Evolutionary conservation across 2,329 filamentous ascomycete genomes (phyloP), one percentile per base, ranked within the genome.

Genomic region (Beauveria scarabaeidicola): DNA sequence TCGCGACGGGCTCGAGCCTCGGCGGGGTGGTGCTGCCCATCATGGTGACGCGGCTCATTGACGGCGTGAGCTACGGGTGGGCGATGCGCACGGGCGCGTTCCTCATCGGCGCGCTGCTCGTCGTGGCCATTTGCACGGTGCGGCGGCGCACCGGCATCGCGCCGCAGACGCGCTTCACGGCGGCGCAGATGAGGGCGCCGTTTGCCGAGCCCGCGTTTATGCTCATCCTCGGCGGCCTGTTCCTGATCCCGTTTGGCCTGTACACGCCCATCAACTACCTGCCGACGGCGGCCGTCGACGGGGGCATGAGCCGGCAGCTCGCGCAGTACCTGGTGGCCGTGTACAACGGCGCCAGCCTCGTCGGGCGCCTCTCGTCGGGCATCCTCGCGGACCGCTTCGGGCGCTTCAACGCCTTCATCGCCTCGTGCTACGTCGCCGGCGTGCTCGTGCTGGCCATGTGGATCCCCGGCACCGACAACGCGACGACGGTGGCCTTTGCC

Each of bases 391-490:
- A 70, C 52, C 65, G 52, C 23, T 47, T 67, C 41, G 69, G 68
- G 3, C 61, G 58, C 50, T 70, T 67, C 66, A 70, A 70, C 61
- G 64, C 68, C 62, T 68, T 68, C 57, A 76, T 78, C 52, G 68
- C 78, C 17, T 72, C 79, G 59, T 74, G 74, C 29, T 69, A 70
- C 29, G 58, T 76, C 52, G 72, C 78, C n/a, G 64, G 64, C 17
- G 62, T 69, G 40, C 60, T 69, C 13, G 62, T 68, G 23, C 62
- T 72, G 19, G 67, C 63, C 47, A 63, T 83, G 27, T 72, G 70
- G 70, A 61, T 72, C 3, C 66, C 68, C 5, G 72, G 63, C 17
- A 54, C 59, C 5, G 61, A 63, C 11, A 63, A 65, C 41, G 64
- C 63, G 5, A 50, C 61, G 17, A 64, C 66, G 13, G 66, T 72